phyloP scores from a whole-genome alignment of 495 filamentous ascomycete species.

The Neurospora tetrasperma region DNA sequence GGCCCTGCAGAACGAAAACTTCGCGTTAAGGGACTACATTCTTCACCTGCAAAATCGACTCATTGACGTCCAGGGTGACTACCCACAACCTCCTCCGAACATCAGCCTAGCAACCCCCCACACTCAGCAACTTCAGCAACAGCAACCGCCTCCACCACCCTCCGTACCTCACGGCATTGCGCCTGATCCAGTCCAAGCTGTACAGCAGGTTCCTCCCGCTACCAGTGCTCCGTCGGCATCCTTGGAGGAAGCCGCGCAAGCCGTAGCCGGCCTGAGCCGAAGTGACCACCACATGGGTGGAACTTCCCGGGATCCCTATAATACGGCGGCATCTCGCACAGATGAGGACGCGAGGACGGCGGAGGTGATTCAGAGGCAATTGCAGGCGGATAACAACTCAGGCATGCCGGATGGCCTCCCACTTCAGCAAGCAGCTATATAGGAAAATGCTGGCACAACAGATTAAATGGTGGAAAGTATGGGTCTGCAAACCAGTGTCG shows the following conservation, averaged over 20 bases:
- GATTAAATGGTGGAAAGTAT: neutral
- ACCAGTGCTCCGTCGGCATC: conserved; percentile 4
- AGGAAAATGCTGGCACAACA: neutral
- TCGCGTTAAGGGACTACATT: conserved; percentile 81
- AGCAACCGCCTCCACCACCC: conserved; percentile 1
- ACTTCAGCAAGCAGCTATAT: conserved; percentile 10
- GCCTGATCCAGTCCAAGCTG: neutral
- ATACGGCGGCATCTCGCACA: neutral
- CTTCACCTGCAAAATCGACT: conserved; percentile 83
- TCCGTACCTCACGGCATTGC: neutral
- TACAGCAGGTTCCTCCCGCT: neutral
- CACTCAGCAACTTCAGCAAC: conserved; percentile 4
- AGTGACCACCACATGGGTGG: conserved; percentile 11
- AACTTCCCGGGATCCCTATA: conserved; percentile 7
- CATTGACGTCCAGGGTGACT: conserved; percentile 70
- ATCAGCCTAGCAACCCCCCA: conserved; percentile 29
- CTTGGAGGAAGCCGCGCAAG: conserved; percentile 27
- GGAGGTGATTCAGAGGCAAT: conserved; percentile 30
- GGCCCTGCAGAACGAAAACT: conserved; percentile 73
- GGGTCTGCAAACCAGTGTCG: neutral
- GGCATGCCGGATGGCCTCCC: conserved; percentile 12
- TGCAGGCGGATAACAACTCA: conserved; percentile 19
- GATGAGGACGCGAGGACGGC: conserved; percentile 28
- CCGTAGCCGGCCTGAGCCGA: conserved; percentile 23
- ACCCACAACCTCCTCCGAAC: conserved; percentile 64